phyloP scores from a whole-genome alignment of 352 stramenopile species.

The Globisporangium abappressorium region DNA sequence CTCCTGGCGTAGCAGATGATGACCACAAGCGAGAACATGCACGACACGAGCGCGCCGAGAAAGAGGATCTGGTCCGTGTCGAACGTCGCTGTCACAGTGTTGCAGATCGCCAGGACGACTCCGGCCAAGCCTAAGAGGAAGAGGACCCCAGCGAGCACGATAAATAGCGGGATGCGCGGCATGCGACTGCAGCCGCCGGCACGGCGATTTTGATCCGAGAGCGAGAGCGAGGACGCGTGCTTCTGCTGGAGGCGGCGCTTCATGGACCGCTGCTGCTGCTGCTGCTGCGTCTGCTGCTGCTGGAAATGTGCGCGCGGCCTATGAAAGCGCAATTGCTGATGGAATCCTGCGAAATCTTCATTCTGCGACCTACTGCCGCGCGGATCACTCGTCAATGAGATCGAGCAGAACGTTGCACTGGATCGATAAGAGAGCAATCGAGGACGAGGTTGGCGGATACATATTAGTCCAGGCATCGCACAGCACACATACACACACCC shows the following conservation, averaged over 20 bases:
- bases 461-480: not conserved
- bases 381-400: conserved; percentile 52
- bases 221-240: not conserved
- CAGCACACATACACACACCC: conserved; percentile 3
- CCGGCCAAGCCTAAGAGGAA: conserved; percentile 38
- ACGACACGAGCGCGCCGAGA: conserved; percentile 64
- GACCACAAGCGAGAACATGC: conserved; percentile 70
- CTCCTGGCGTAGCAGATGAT: conserved; percentile 67
- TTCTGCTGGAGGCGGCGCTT: conserved; percentile 12
- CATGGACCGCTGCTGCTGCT: conserved; percentile 12
- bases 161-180: conserved; percentile 23
- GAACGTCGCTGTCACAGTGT: conserved; percentile 20
- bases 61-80: conserved; percentile 67
- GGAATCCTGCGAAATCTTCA: conserved; percentile 28
- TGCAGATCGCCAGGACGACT: conserved; percentile 27
- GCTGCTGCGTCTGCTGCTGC: conserved; percentile 21
- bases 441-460: not conserved
- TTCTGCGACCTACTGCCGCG: conserved; percentile 34
- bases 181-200: conserved; percentile 3
- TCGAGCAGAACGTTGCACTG: conserved; percentile 60
- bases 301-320: conserved; percentile 9
- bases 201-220: not conserved
- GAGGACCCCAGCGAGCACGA: conserved; percentile 32
- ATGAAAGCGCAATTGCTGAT: conserved; percentile 8
- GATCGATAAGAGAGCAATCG: not conserved